phyloP scores from a whole-genome alignment of 495 filamentous ascomycete genomes.

The Tuber microsphaerosporum region DNA sequence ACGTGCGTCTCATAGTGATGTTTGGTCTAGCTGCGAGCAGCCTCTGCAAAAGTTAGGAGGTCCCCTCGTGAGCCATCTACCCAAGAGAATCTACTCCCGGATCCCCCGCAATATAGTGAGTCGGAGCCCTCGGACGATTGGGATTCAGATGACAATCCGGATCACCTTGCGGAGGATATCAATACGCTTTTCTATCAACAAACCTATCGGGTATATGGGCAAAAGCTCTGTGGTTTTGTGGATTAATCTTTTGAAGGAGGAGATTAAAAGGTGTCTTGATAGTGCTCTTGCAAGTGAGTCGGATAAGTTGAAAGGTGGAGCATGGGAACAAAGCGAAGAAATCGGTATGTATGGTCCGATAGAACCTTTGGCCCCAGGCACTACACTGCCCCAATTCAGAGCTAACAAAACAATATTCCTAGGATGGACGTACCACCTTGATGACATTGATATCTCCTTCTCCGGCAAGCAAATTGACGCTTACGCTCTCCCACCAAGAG shows the following conservation, averaged over 20 bases:
- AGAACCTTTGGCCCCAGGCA: conserved; percentile 12
- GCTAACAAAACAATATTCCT: not conserved
- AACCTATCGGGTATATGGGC: conserved; percentile 22
- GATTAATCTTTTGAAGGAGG: conserved; percentile 11
- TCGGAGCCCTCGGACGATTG: conserved; percentile 10
- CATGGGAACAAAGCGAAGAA: not conserved
- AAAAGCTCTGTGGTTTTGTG: conserved; percentile 16
- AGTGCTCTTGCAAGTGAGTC: not conserved
- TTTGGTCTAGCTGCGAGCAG: conserved; percentile 5
- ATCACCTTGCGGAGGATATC: conserved; percentile 15
- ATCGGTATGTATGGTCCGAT: not conserved
- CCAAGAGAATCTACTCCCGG: not conserved
- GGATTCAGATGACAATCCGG: conserved; percentile 9
- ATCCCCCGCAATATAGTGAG: conserved; percentile 13
- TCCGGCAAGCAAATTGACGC: conserved; percentile 23
- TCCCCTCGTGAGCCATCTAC: not conserved
- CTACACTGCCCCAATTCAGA: not conserved
- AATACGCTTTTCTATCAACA: conserved; percentile 24
- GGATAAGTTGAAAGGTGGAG: not conserved
- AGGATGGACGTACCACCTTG: conserved; percentile 18
- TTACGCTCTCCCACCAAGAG: conserved; percentile 46
- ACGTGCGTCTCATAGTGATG: not conserved
- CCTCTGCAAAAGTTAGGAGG: not conserved
- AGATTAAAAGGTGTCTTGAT: conserved; percentile 9
- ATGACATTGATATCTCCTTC: conserved; percentile 21